Percentiles rank a stretch among this genome's conserved stretches.
Evolutionary conservation across 306 rosid genomes (phyloP).

Genomic region (Rosa multiflora): DNA sequence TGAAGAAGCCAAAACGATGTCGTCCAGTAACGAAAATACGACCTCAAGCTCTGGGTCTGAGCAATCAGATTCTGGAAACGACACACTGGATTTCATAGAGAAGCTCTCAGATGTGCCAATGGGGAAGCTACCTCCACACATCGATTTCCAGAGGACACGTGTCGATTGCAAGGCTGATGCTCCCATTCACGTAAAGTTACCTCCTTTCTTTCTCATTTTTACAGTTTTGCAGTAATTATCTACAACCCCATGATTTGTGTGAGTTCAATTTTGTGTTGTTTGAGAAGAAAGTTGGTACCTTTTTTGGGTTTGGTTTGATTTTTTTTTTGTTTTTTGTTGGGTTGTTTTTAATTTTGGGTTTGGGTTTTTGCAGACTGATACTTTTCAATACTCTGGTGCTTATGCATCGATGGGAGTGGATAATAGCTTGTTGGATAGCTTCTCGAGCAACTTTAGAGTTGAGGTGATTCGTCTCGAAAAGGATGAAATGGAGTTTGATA

Average conservation of each 20-base stretch:
- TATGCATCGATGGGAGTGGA: conserved; percentile 67
- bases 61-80: conserved; percentile 22
- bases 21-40: conserved; percentile 10
- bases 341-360: background rate
- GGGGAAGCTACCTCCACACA: conserved; percentile 38
- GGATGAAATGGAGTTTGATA: conserved; percentile 81
- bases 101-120: conserved; percentile 47
- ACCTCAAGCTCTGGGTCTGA: conserved; percentile 25
- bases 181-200: conserved; percentile 37
- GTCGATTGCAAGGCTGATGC: conserved; percentile 51
- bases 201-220: background rate
- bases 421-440: conserved; percentile 61
- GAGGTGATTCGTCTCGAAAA: conserved; percentile 56
- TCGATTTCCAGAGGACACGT: conserved; percentile 49
- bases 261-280: background rate
- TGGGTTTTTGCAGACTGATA: conserved; percentile 68
- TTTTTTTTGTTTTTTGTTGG: background rate
- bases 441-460: conserved; percentile 68
- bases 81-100: conserved; percentile 20
- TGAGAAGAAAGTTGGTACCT: background rate
- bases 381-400: conserved; percentile 81
- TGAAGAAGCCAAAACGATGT: conserved; percentile 5
- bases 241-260: background rate
- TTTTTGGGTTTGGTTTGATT: background rate
- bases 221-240: background rate